Conservation (phyloP, 176 grass and related monocot species). For the Avena sativa region DNA sequence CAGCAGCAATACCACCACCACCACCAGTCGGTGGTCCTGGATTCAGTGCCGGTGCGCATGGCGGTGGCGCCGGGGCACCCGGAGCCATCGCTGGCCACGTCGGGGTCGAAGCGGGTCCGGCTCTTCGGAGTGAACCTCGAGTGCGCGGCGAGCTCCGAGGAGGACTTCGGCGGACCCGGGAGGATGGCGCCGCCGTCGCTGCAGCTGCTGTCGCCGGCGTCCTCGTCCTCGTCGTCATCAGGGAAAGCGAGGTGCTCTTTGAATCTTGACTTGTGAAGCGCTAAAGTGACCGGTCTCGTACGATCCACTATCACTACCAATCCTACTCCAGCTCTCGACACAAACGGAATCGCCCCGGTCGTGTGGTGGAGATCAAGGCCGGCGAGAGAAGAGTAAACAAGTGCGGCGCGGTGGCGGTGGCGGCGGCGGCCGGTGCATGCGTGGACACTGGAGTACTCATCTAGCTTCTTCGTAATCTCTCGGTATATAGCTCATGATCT, state of each 20-base stretch:
- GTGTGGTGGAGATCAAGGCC: background rate
- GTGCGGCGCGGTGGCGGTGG: background rate
- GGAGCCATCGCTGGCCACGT: slow-evolving; percentile 38
- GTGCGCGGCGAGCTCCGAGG: slow-evolving; percentile 48
- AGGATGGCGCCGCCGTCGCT: slow-evolving; percentile 33
- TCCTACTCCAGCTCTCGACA: slow-evolving; percentile 28
- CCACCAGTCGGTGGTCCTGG: slow-evolving; percentile 60
- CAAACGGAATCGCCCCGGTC: slow-evolving; percentile 39
- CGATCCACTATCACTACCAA: slow-evolving; percentile 23
- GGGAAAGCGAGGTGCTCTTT: slow-evolving; percentile 77
- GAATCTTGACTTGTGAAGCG: slow-evolving; percentile 91
- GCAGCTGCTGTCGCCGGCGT: slow-evolving; percentile 33
- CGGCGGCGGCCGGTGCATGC: slow-evolving; percentile 17
- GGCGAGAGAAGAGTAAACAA: slow-evolving; percentile 42
- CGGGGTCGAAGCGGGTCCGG: slow-evolving; percentile 75
- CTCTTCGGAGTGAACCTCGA: slow-evolving; percentile 97
- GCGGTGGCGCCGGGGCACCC: background rate
- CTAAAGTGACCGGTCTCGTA: background rate
- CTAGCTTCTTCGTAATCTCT: slow-evolving; percentile 33
- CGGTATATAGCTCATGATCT: slow-evolving; percentile 55
- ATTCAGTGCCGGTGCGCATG: slow-evolving; percentile 64
- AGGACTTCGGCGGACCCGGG: slow-evolving; percentile 6
- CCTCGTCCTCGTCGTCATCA: slow-evolving; percentile 66
- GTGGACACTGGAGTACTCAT: background rate
- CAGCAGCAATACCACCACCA: slow-evolving; percentile 34